These are phyloP conservation scores for Hanseniaspora taiwanica DNA, from an alignment of 805 yeast species.

Conservation along the genomic window DNA sequence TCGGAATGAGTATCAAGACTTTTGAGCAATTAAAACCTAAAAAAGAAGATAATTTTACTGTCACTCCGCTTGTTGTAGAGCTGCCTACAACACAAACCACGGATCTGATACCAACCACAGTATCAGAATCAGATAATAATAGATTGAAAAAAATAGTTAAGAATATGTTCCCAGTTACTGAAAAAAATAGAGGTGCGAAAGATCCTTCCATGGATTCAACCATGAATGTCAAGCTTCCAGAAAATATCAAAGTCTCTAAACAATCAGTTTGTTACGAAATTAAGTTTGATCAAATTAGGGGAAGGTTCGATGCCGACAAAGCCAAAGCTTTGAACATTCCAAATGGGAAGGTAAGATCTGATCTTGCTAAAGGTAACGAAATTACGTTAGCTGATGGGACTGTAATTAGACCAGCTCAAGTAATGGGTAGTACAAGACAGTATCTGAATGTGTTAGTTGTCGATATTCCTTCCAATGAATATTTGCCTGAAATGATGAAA, in stretches of 20 bases:
- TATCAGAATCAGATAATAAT: neutral
- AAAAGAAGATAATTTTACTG: conserved; percentile 9
- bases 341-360: conserved; percentile 44
- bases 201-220: conserved; percentile 27
- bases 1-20: conserved; percentile 42
- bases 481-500: conserved; percentile 26
- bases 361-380: conserved; percentile 44
- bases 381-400: conserved; percentile 49
- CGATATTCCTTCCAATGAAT: conserved; percentile 52
- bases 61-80: conserved; percentile 1
- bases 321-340: conserved; percentile 63
- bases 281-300: conserved; percentile 53
- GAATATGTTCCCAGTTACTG: conserved; percentile 40
- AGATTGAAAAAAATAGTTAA: conserved; percentile 22
- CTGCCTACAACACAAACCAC: neutral
- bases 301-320: conserved; percentile 53
- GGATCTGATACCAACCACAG: neutral
- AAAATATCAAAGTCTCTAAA: conserved; percentile 6
- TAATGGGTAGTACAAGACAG: conserved; percentile 44
- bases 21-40: conserved; percentile 7
- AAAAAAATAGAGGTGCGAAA: conserved; percentile 6
- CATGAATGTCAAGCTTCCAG: conserved; percentile 27
- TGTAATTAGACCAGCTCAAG: conserved; percentile 52
- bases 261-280: conserved; percentile 55
- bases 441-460: conserved; percentile 53